A percentile compares a stretch with the other conserved stretches of the same genome.
These are phyloP conservation scores for Phaffia rhodozyma DNA, from an alignment of 1,284 basidiomycete species.

Conservation along the genomic window DNA sequence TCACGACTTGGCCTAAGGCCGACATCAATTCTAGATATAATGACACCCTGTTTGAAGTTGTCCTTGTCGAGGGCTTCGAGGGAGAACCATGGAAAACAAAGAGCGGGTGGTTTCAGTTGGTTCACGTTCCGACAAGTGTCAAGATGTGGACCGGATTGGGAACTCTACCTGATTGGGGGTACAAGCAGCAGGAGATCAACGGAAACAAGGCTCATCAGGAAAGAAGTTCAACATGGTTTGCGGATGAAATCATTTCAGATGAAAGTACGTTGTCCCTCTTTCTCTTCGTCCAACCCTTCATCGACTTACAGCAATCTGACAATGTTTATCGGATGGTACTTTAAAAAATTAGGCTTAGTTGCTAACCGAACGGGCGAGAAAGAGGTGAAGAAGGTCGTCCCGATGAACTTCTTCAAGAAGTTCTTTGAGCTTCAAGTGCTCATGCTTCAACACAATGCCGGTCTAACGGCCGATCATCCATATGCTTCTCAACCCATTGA, in stretches of 20 bases:
- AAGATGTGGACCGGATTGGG: conserved; percentile 83
- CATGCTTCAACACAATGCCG: conserved; percentile 97
- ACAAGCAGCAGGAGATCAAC: conserved; percentile 94
- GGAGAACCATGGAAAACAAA: conserved; percentile 82
- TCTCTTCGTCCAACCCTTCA: background rate
- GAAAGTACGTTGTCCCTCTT: conserved; percentile 44
- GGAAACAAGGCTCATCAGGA: conserved; percentile 89
- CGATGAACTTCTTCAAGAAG: conserved; percentile 86
- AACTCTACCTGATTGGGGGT: conserved; percentile 88
- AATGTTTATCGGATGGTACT: background rate
- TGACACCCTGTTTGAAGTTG: conserved; percentile 73
- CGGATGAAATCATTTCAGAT: conserved; percentile 65
- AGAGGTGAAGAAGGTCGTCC: conserved; percentile 56
- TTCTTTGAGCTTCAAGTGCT: conserved; percentile 84
- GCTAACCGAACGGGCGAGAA: conserved; percentile 43
- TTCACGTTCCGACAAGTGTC: conserved; percentile 82
- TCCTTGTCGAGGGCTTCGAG: conserved; percentile 56
- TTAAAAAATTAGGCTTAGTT: conserved; percentile 35
- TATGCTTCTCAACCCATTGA: conserved; percentile 90
- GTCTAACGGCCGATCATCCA: conserved; percentile 85
- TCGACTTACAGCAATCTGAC: conserved; percentile 12
- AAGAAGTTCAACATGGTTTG: conserved; percentile 73
- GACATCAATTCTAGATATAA: conserved; percentile 56
- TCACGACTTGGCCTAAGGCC: conserved; percentile 74
- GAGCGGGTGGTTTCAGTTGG: conserved; percentile 73